These are phyloP conservation scores for Galeopsis tetrahit DNA, from an alignment of 257 asterid genomes.

Conservation along the genomic window DNA sequence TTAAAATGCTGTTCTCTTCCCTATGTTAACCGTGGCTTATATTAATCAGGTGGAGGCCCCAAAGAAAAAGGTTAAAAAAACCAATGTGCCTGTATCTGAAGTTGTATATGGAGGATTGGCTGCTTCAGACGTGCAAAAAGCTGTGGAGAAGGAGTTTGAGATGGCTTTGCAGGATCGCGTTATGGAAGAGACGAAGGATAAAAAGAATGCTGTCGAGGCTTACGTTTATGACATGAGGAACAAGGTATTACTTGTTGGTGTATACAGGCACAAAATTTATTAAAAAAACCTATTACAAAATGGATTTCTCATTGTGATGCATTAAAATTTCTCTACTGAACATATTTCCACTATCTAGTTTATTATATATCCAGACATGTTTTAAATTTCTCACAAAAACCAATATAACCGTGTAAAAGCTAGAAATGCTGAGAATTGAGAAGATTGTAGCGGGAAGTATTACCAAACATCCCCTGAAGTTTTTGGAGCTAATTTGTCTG, in stretches of 20 bases:
- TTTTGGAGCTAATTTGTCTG: background rate
- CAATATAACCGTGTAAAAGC: slow-evolving; percentile 2
- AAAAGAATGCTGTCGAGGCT: slow-evolving; percentile 89
- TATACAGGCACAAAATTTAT: too few relatives aligned
- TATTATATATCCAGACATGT: background rate
- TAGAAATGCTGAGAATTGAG: background rate
- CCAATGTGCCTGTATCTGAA: slow-evolving; percentile 69
- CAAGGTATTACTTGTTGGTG: slow-evolving; percentile 46
- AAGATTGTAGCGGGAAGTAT: background rate
- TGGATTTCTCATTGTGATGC: background rate
- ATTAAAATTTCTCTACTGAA: background rate
- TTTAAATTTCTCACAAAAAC: background rate
- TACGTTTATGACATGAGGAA: slow-evolving; percentile 86
- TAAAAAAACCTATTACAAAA: background rate
- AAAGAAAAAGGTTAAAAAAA: slow-evolving; percentile 83
- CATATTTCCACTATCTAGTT: background rate
- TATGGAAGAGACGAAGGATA: slow-evolving; percentile 94
- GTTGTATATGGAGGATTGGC: slow-evolving; percentile 67
- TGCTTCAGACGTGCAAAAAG: slow-evolving; percentile 71
- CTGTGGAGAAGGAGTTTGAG: slow-evolving; percentile 85
- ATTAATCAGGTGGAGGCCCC: slow-evolving; percentile 57
- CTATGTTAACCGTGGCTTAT: background rate
- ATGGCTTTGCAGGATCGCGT: slow-evolving; percentile 95
- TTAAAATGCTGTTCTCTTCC: background rate
- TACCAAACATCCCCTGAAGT: background rate